phyloP scores from a whole-genome alignment of 2,329 filamentous ascomycete species.

The Claviceps citrina region DNA sequence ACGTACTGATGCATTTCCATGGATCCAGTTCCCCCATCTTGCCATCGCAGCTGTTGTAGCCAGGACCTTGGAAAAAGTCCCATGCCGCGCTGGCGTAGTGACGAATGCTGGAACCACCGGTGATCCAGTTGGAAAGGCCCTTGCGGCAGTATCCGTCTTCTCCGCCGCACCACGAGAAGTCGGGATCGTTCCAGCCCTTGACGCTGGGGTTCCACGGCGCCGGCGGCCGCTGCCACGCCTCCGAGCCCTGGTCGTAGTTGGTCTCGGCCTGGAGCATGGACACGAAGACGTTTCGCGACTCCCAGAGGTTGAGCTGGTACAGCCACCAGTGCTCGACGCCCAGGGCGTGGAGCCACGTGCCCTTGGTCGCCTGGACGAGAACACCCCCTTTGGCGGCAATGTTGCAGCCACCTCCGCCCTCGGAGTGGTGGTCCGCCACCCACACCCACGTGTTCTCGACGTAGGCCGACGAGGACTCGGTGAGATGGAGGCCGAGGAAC shows the following conservation, averaged over 20 bases:
- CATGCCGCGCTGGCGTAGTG: conserved; percentile 27
- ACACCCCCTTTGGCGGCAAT: conserved; percentile 34
- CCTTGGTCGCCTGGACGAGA: conserved; percentile 29
- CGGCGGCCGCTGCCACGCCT: conserved; percentile 19
- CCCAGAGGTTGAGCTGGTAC: conserved; percentile 40
- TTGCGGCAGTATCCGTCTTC: conserved; percentile 25
- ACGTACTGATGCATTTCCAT: not conserved
- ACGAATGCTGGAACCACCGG: conserved; percentile 25
- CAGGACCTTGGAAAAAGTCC: conserved; percentile 27
- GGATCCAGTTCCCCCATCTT: not conserved
- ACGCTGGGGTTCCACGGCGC: conserved; percentile 24
- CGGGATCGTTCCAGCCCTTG: conserved; percentile 24
- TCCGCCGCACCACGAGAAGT: conserved; percentile 24
- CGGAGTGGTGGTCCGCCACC: conserved; percentile 15
- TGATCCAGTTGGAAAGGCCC: conserved; percentile 26
- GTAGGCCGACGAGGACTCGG: conserved; percentile 12
- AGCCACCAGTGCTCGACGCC: conserved; percentile 42
- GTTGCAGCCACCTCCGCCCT: conserved; percentile 28
- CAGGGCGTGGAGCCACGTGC: conserved; percentile 32
- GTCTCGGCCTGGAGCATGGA: conserved; percentile 39
- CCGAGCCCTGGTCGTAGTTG: conserved; percentile 22
- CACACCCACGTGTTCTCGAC: conserved; percentile 21
- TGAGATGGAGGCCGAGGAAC: conserved; percentile 34
- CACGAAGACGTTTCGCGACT: conserved; percentile 34
- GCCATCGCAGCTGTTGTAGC: conserved; percentile 18